A percentile compares a stretch with the other conserved stretches of the same genome.
Evolutionary conservation across 208 protist species (phyloP).

Genomic region (Leishmania arabica): DNA sequence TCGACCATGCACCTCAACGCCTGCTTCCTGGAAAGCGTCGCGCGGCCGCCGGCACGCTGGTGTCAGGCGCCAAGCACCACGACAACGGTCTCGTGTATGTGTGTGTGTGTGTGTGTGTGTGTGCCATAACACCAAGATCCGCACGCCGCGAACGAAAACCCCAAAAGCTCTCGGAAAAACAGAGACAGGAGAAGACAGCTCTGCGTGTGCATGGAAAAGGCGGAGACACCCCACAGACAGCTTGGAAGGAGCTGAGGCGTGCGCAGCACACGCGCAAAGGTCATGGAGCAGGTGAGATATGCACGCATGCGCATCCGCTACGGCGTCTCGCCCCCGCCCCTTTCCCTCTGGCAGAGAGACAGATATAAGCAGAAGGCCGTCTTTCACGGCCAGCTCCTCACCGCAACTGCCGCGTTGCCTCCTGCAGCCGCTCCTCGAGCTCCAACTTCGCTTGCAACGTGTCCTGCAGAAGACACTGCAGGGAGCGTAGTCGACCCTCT

Average conservation of each 20-base stretch:
- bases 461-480: slow-evolving; percentile 71
- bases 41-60: neutral
- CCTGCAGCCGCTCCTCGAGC: slow-evolving; percentile 46
- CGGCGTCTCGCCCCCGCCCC: neutral
- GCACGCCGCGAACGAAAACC: neutral
- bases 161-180: neutral
- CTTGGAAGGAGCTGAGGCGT: neutral
- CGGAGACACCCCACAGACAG: neutral
- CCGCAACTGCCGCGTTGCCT: slow-evolving; percentile 16
- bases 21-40: neutral
- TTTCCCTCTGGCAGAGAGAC: neutral
- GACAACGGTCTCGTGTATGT: neutral
- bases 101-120: neutral
- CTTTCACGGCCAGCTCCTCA: neutral
- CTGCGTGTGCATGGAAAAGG: neutral
- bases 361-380: neutral
- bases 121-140: neutral
- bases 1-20: neutral
- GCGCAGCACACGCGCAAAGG: neutral
- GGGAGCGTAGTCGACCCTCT: slow-evolving; percentile 39
- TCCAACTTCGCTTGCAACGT: slow-evolving; percentile 62
- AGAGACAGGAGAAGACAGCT: neutral
- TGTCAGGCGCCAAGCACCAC: neutral
- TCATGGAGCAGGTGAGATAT: neutral
- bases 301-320: neutral